Base-by-base conservation (phyloP, 495 filamentous ascomycete species). In the Aspergillus sparsus region DNA sequence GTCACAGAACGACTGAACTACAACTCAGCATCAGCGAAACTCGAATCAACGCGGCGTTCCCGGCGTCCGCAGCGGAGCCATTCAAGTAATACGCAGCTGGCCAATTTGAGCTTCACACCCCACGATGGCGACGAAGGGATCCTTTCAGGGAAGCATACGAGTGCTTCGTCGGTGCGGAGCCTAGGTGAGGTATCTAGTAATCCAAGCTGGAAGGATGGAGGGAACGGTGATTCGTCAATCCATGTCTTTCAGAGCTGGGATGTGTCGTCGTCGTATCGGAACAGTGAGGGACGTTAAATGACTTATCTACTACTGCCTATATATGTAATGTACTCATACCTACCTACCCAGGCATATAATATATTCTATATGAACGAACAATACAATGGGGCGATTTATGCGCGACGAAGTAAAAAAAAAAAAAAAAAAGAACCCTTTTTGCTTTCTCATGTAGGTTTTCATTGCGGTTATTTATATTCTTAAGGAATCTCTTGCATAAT, bases 231-330 rank as follows among this genome's bases (percentile, higher is more conserved):
- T 41, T 27, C 52, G 34, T 39, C 52, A 35, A 54, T 54, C 16
- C 33, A 35, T 15, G 52, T 54, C 6, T 54, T 54, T 27, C 52
- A 54, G 52, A 54, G 52, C 27, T 54, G 52, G 52, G 52, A 54
- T 54, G 52, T 54, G 3, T 54, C 52, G 35, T 42, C 34, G 3
- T 13, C 11, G 6, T 37, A 34, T 52, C 16, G 49, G 34, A 37
- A 34, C 15, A 52, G 49, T 52, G 6, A 31, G 21, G 49, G 6
- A 18, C 9, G 0, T 9, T 42, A 12, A 27, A 27, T 27, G 21
- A 3, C 21, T 3, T 27, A 27, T 27, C 21, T 27, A 27, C 21
- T 27, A n/a, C n/a, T n/a, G n/a, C n/a, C n/a, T 3, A 27, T 27
- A 3, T 27, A 27, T 27, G 21, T 27, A 27, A 27, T 27, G 21